These are phyloP conservation scores for Urtica urens DNA, from an alignment of 306 rosid genomes.

Conservation along the genomic window DNA sequence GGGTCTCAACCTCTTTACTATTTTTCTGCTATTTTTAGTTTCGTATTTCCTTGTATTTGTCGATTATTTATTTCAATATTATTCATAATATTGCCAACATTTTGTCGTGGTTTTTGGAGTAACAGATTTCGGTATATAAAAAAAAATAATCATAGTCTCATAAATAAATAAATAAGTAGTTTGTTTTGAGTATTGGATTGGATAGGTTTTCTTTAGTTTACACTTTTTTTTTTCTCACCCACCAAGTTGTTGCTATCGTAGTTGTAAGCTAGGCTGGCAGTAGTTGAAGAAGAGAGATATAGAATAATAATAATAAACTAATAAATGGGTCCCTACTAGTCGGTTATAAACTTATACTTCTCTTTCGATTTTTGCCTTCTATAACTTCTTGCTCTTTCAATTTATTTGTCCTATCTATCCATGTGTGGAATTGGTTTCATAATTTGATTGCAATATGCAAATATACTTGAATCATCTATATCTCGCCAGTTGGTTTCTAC, in stretches of 20 bases:
- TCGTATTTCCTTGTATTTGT: no score
- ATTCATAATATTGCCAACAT: no score
- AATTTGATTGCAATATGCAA: background rate
- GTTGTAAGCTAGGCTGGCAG: slow-evolving; percentile 60
- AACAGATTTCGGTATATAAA: no score
- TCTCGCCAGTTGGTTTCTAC: no score
- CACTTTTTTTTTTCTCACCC: slow-evolving; percentile 19
- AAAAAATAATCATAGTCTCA: no score
- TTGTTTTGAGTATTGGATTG: slow-evolving; percentile 22
- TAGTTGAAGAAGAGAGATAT: slow-evolving; percentile 17
- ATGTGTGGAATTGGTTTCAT: background rate
- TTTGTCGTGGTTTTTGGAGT: no score
- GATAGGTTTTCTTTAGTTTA: slow-evolving; percentile 3
- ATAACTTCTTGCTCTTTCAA: slow-evolving; percentile 9
- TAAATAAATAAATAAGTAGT: no score
- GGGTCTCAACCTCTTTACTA: no score
- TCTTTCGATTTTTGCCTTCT: slow-evolving; percentile 17
- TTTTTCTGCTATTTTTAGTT: no score
- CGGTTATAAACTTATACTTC: slow-evolving; percentile 5
- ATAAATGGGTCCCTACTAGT: slow-evolving; percentile 29
- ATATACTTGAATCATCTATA: background rate
- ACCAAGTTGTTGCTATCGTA: slow-evolving; percentile 8
- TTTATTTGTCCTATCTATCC: no score
- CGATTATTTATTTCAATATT: no score
- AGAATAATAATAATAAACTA: background rate